Conservation (phyloP, 1,284 basidiomycete species). For the Sporisorium exsertum region DNA sequence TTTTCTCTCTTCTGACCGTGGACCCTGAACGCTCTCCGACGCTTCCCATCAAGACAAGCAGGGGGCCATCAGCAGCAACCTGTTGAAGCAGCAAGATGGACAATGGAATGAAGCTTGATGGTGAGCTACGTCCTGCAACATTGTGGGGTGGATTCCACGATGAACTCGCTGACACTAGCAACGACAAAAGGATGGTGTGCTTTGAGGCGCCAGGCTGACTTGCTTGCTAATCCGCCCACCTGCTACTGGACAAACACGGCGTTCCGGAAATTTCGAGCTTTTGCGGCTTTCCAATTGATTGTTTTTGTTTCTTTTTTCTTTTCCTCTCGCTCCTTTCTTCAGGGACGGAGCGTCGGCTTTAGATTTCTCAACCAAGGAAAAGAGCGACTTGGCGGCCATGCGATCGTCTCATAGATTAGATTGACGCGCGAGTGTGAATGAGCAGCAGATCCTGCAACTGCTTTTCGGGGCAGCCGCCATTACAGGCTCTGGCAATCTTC, state of each 20-base stretch:
- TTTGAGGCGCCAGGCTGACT: not conserved
- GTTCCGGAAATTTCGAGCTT: conserved; percentile 7
- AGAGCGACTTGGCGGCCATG: too few relatives aligned
- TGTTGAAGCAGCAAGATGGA: too few relatives aligned
- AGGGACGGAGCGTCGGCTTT: not conserved
- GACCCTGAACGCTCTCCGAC: not conserved
- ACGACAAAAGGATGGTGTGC: conserved; percentile 23
- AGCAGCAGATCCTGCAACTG: too few relatives aligned
- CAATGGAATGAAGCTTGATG: too few relatives aligned
- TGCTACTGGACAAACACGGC: conserved; percentile 12
- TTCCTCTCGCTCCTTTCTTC: not conserved
- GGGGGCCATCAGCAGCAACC: not conserved
- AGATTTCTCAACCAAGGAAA: not conserved
- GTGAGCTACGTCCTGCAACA: too few relatives aligned
- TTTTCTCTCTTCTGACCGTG: not conserved
- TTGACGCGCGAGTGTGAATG: too few relatives aligned
- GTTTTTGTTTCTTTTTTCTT: not conserved
- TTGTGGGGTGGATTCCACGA: too few relatives aligned
- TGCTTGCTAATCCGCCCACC: conserved; percentile 42
- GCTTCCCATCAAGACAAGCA: not conserved
- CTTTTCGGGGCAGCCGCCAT: too few relatives aligned
- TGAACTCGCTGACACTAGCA: conserved; percentile 21
- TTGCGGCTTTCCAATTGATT: conserved; percentile 7
- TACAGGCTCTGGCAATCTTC: too few relatives aligned
- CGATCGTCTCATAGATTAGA: too few relatives aligned